These are phyloP conservation scores for Aleurites moluccanus DNA, from an alignment of 441 rosid genomes.

Conservation along the genomic window DNA sequence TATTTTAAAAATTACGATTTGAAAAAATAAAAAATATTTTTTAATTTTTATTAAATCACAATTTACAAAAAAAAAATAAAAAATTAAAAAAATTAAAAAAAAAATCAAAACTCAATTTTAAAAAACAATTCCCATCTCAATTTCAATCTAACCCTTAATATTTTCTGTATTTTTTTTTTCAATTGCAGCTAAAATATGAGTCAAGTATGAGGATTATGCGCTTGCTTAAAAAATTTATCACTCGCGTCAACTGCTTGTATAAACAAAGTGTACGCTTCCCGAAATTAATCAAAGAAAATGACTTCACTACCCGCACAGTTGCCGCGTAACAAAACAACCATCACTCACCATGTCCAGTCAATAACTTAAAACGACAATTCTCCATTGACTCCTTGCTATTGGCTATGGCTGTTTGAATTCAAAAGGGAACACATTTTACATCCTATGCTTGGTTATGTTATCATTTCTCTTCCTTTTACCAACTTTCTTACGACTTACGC, in stretches of 20 bases:
- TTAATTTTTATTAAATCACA: too few species aligned
- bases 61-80: too few species aligned
- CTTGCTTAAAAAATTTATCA: too few species aligned
- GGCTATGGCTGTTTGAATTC: neutral
- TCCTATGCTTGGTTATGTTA: neutral
- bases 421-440: neutral
- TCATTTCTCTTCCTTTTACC: neutral
- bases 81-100: too few species aligned
- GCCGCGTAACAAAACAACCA: conserved; percentile 2
- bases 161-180: too few species aligned
- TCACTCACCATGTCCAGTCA: neutral
- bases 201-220: too few species aligned
- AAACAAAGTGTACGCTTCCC: neutral
- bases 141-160: too few species aligned
- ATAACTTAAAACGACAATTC: neutral
- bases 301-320: conserved; percentile 2
- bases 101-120: too few species aligned
- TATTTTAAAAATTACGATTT: too few species aligned
- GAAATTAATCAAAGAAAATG: neutral
- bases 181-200: too few species aligned
- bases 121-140: too few species aligned
- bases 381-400: neutral
- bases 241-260: neutral
- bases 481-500: conserved; percentile 6
- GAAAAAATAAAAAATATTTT: too few species aligned